A percentile compares a stretch with the other conserved stretches of the same genome.
Conservation (phyloP, 345 rosid species). For the Pugionium dolabratum region DNA sequence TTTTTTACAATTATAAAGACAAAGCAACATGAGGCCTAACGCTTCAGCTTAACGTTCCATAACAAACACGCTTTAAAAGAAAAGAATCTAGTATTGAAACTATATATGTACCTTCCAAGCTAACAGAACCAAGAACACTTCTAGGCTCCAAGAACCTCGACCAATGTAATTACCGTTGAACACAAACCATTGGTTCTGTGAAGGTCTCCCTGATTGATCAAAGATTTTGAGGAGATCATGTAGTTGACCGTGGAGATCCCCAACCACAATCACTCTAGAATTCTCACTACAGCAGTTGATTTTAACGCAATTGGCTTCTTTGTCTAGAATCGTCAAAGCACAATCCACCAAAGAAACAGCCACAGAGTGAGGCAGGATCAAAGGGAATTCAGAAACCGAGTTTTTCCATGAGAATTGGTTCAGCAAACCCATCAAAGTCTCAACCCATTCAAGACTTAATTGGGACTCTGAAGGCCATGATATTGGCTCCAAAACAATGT, state of each 20-base stretch:
- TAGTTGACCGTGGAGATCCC: constrained; percentile 49
- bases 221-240: constrained; percentile 49
- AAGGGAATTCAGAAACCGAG: constrained; percentile 36
- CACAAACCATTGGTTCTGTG: constrained; percentile 40
- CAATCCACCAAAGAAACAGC: constrained; percentile 39
- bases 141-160: constrained; percentile 49
- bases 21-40: neutral
- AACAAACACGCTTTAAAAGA: neutral
- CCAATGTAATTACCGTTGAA: constrained; percentile 50
- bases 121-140: constrained; percentile 49
- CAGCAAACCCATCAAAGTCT: constrained; percentile 38
- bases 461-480: constrained; percentile 49
- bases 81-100: neutral
- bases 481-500: constrained; percentile 38
- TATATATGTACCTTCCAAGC: constrained; percentile 52
- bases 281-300: constrained; percentile 28
- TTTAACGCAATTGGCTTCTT: constrained; percentile 47
- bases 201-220: constrained; percentile 49
- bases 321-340: constrained; percentile 42
- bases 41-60: neutral
- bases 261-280: constrained; percentile 46
- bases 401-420: constrained; percentile 45
- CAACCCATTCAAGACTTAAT: constrained; percentile 45
- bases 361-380: constrained; percentile 39
- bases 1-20: constrained; percentile 1